Percentiles rank a stretch among this genome's conserved stretches.
Conservation (phyloP, 108 stramenopile species). For the Nannochloropsis gaditana region DNA sequence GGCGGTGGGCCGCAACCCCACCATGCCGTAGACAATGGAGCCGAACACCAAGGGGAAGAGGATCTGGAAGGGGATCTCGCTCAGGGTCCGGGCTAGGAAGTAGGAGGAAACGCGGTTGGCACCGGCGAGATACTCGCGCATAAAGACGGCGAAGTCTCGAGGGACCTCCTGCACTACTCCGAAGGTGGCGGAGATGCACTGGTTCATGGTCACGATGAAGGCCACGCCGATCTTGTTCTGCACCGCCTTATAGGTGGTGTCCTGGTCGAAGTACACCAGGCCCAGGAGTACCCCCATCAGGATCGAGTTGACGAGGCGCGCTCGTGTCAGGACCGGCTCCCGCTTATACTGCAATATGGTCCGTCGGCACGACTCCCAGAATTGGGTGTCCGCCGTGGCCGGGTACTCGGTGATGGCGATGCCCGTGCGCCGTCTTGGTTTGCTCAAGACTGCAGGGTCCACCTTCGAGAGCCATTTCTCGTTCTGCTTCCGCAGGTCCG, state of each 20-base stretch:
- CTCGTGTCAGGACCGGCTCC: conserved; percentile 41
- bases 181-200: conserved; percentile 37
- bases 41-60: conserved; percentile 29
- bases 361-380: neutral
- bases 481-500: neutral
- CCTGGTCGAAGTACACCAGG: conserved; percentile 35
- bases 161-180: conserved; percentile 38
- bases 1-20: conserved; percentile 28
- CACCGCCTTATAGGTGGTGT: conserved; percentile 28
- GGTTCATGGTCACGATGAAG: conserved; percentile 44
- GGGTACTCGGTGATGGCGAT: neutral
- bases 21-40: conserved; percentile 33
- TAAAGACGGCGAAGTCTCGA: neutral
- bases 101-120: neutral
- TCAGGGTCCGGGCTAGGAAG: neutral
- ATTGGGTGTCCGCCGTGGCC: neutral
- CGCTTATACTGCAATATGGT: conserved; percentile 21
- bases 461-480: neutral
- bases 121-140: neutral
- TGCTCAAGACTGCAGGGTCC: neutral
- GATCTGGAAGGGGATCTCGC: conserved; percentile 42
- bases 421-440: neutral
- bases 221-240: conserved; percentile 36
- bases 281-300: conserved; percentile 28
- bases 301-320: conserved; percentile 26